Evolutionary conservation across 73 alveolate species (phyloP).

Genomic region (Paramecium tetraurelia): DNA sequence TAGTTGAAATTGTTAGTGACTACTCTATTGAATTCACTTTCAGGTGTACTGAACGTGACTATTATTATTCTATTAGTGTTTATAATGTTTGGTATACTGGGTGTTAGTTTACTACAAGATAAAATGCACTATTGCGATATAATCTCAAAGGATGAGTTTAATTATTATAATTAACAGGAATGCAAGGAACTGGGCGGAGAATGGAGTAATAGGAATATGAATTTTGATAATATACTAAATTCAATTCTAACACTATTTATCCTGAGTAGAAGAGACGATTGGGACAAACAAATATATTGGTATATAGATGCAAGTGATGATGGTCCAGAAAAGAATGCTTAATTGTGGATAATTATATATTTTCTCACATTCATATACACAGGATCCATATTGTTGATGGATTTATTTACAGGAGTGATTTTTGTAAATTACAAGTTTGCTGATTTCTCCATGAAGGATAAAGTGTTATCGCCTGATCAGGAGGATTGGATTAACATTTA

Average conservation of each 20-base stretch:
- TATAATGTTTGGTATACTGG: constrained; percentile 81
- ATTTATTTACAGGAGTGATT: constrained; percentile 93
- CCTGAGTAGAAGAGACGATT: constrained; percentile 85
- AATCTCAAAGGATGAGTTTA: not conserved
- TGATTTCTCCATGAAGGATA: constrained; percentile 61
- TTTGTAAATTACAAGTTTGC: constrained; percentile 88
- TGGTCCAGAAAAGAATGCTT: constrained; percentile 57
- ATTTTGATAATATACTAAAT: constrained; percentile 85
- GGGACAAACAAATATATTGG: constrained; percentile 88
- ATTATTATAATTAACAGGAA: not conserved
- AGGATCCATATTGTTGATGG: constrained; percentile 83
- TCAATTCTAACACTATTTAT: constrained; percentile 87
- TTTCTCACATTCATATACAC: constrained; percentile 82
- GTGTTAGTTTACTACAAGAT: constrained; percentile 75
- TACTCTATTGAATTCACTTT: constrained; percentile 84
- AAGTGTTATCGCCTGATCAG: constrained; percentile 53
- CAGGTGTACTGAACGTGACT: constrained; percentile 82
- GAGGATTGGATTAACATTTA: constrained; percentile 74
- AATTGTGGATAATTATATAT: constrained; percentile 56
- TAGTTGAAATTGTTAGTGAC: constrained; percentile 83
- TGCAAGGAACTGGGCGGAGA: not conserved
- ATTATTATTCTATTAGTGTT: constrained; percentile 69
- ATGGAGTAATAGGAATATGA: constrained; percentile 69
- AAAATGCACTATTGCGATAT: constrained; percentile 71
- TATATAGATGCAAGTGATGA: constrained; percentile 63